Percentiles rank a stretch among this genome's conserved stretches.
Evolutionary conservation across 495 filamentous ascomycete species (phyloP).

Genomic region (Sporormia fimetaria): DNA sequence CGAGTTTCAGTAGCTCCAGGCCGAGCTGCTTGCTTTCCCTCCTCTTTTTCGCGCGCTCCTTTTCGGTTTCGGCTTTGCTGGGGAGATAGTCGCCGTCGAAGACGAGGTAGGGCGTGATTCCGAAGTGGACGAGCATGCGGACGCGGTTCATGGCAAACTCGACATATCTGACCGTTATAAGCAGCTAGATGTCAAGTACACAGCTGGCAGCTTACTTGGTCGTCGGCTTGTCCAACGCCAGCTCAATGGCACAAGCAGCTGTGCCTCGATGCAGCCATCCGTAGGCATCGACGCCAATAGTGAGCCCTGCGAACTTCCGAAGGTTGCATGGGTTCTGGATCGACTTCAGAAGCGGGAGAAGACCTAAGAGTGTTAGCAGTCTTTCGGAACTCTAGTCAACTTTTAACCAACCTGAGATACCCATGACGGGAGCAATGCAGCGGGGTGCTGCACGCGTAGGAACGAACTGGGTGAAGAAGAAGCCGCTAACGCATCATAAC

Average conservation of each 20-base stretch:
- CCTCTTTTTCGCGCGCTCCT: conserved; percentile 53
- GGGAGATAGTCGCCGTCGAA: conserved; percentile 96
- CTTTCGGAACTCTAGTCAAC: too few species aligned
- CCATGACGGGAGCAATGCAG: conserved; percentile 27
- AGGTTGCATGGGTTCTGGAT: conserved; percentile 83
- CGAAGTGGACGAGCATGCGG: conserved; percentile 84
- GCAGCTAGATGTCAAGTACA: conserved; percentile 11
- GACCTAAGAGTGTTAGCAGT: conserved; percentile 49
- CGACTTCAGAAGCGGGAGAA: conserved; percentile 86
- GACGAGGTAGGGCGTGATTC: conserved; percentile 81
- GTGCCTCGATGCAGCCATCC: conserved; percentile 96
- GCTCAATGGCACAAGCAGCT: conserved; percentile 78
- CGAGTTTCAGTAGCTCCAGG: conserved; percentile 66
- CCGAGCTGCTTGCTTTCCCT: conserved; percentile 63
- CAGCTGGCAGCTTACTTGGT: conserved; percentile 52
- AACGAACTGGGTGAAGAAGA: too few species aligned
- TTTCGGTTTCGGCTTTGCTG: conserved; percentile 88
- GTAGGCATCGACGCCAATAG: conserved; percentile 88
- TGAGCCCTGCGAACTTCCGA: conserved; percentile 78
- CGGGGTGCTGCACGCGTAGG: neutral
- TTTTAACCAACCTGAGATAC: conserved; percentile 35
- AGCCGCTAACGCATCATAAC: conserved; percentile 14
- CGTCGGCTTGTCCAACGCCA: conserved; percentile 79
- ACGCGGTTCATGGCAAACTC: conserved; percentile 87
- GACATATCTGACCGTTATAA: conserved; percentile 53